Base-by-base conservation (phyloP, 2,329 filamentous ascomycete species). In the Talaromyces sp. region DNA sequence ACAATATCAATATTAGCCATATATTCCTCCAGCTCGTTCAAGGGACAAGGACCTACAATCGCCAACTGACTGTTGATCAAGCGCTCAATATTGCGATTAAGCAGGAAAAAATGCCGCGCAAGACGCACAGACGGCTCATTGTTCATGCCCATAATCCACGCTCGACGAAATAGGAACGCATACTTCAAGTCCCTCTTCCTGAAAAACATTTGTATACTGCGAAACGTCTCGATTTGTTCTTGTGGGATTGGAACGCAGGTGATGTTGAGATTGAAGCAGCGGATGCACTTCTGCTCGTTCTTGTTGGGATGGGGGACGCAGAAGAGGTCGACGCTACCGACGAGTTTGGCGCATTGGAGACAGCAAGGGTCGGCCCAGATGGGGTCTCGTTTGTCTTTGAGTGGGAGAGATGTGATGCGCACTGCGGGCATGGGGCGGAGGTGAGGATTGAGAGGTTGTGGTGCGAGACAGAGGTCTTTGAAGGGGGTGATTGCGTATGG, bases 241-340 rank as follows among this genome's bases (percentile, higher is more conserved):
- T 56, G 17, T 8, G 50, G 50, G n/a, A 56, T 56, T 11, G 50
- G 31, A 6, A 35, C 27, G 31, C 50, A 56, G 3, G 50, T 56
- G n/a, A 56, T 35, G n/a, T 56, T 35, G 17, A 56, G 27, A 19
- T 56, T 56, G 50, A 33, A 56, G n/a, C 50, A 56, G 50, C 50
- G 50, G 17, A 35, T 35, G 50, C 50, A 56, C 1, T 37, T 56
- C 25, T 52, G 25, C 3, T 52, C 49, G 5, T 19, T 8, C 17
- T 56, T 56, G 50, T 35, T 56, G 31, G 27, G 50, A 35, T 56
- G 50, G 15, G 27, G 3, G 3, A 56, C 50, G 27, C 50, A 56
- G 50, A 15, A 35, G 50, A 56, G 31, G 10, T 37, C 50, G 27
- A 56, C 50, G 50, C 31, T 56, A 17, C 50, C 50, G 1, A 56